Conservation (phyloP, 345 rosid species). For the Laguncularia racemosa region DNA sequence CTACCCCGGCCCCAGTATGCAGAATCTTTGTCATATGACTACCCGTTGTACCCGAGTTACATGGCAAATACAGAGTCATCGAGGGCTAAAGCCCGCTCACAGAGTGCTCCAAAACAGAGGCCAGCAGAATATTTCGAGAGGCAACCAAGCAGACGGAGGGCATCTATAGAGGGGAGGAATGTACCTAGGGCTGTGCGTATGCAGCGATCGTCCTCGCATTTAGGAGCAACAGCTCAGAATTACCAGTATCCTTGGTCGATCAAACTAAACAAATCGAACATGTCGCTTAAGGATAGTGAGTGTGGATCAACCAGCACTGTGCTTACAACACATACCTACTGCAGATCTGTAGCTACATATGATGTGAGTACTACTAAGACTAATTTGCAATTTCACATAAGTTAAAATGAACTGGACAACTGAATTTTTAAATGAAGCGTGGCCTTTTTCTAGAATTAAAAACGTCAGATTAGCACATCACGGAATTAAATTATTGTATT, state of each 20-base stretch:
- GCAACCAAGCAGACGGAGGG: conserved; percentile 57
- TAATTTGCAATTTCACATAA: too few relatives aligned
- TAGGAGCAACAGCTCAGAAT: conserved; percentile 48
- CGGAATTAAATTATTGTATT: too few relatives aligned
- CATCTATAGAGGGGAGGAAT: conserved; percentile 66
- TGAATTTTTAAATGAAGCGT: too few relatives aligned
- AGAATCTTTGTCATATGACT: conserved; percentile 37
- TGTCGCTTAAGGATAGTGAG: conserved; percentile 71
- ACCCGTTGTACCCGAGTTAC: conserved; percentile 55
- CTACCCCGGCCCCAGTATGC: conserved; percentile 30
- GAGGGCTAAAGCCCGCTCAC: conserved; percentile 68
- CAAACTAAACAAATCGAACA: conserved; percentile 68
- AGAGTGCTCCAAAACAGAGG: conserved; percentile 76
- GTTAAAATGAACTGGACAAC: too few relatives aligned
- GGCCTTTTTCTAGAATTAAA: too few relatives aligned
- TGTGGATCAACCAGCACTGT: conserved; percentile 79
- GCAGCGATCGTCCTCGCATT: conserved; percentile 88
- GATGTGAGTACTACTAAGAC: conserved; percentile 25
- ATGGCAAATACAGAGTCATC: conserved; percentile 87
- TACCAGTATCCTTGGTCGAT: conserved; percentile 67
- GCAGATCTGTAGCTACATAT: conserved; percentile 48
- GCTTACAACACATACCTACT: conserved; percentile 57
- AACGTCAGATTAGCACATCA: too few relatives aligned
- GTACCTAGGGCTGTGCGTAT: conserved; percentile 64
- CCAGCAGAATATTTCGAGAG: conserved; percentile 64